Conservation (phyloP, 768 basidiomycete genomes). For the Tricholoma bakamatsutake region DNA sequence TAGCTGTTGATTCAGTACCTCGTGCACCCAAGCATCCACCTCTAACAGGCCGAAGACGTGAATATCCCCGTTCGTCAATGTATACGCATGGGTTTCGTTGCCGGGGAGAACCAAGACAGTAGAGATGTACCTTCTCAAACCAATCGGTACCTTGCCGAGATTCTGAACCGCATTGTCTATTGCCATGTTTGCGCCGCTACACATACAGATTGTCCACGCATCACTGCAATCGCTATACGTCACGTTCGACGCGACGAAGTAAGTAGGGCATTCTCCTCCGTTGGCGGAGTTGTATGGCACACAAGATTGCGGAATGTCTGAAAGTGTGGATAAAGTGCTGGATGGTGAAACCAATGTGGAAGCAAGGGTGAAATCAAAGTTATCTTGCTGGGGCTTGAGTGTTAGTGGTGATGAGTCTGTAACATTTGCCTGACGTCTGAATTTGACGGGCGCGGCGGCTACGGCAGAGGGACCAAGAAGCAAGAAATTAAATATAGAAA, state of each 20-base stretch:
- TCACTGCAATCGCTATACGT: slow-evolving; percentile 24
- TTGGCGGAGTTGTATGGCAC: slow-evolving; percentile 6
- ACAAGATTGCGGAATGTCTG: slow-evolving; percentile 14
- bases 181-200: slow-evolving; percentile 21
- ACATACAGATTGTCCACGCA: slow-evolving; percentile 22
- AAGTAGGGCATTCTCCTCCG: slow-evolving; percentile 15
- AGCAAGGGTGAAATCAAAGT: slow-evolving; percentile 15
- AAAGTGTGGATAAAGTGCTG: slow-evolving; percentile 7
- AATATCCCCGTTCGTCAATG: slow-evolving; percentile 25
- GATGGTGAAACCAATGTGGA: slow-evolving; percentile 9
- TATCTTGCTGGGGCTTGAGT: slow-evolving; percentile 13
- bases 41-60: slow-evolving; percentile 23
- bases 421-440: not conserved
- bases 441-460: slow-evolving; percentile 10
- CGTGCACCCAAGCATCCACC: slow-evolving; percentile 26
- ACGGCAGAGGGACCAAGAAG: not conserved
- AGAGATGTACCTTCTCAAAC: slow-evolving; percentile 23
- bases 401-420: slow-evolving; percentile 5
- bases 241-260: slow-evolving; percentile 19
- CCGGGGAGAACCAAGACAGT: slow-evolving; percentile 17
- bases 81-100: slow-evolving; percentile 20
- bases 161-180: slow-evolving; percentile 20
- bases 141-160: slow-evolving; percentile 25
- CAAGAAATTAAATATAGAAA: not conserved
- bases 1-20: slow-evolving; percentile 13